Base-by-base conservation (phyloP, 768 basidiomycete genomes). In the Nidularia pulvinata region DNA sequence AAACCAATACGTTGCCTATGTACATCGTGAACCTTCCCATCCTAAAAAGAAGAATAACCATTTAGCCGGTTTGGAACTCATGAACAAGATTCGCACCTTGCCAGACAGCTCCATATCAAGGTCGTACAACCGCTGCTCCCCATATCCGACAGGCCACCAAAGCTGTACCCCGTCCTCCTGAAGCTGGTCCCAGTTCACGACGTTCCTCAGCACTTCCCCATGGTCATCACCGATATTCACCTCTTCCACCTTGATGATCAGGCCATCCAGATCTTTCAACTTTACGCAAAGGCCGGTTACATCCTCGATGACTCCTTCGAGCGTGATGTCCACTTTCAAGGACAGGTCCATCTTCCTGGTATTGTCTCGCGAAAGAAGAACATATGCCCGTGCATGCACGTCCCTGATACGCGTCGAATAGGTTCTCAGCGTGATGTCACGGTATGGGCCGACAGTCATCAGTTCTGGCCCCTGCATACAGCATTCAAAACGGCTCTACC, bases 371-470 rank as follows among this genome's bases (percentile, higher is more conserved):
- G 25, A 30, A 4, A 4, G 25, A 30, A 30, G 25, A 43, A 95
- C 81, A 3, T 69, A 62, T 22, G 72, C 76, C 49, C 84, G 81
- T 55, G 90, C 72, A 57, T 86, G 83, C 48, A 93, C 63, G 51
- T 93, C 87, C 5, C 69, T 66, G 52, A 96, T 82, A 50, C 85
- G 80, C 35, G 77, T 71, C 9, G 74, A 63, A 69, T 93, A 96
- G 0, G 79, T 71, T 55, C 95, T 84, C 10, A 96, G 76, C 16
- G 63, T 72, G 52, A 96, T 77, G 4, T 90, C 88, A 59, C 87
- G 89, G 92, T 91, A 96, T 25, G 94, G 94, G 11, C 94, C 95
- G 44, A 80, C 73, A 5, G 91, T 94, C 86, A 96, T 88, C 35
- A 96, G 67, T 16, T 93, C 69, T 22, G 94, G 95, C 51, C 93